Evolutionary conservation across 2,329 filamentous ascomycete species (phyloP).

Genomic region (Verticillium tricorpus): DNA sequence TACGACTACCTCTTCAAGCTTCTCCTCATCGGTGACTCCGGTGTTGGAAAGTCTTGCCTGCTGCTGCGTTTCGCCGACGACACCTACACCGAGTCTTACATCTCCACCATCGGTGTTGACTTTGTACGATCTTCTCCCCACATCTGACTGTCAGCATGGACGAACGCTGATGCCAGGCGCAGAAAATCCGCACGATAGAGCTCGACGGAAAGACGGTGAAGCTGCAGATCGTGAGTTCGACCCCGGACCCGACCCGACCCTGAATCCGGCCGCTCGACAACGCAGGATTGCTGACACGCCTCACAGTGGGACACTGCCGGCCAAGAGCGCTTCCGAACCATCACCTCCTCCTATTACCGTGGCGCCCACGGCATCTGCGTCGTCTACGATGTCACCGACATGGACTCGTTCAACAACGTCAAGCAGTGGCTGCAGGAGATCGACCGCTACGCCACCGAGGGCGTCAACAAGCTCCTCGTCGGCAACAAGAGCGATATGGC

Average conservation of each 20-base stretch:
- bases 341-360: conserved; percentile 99
- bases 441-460: conserved; percentile 97
- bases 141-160: neutral
- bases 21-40: conserved; percentile 99
- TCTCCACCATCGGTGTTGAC: conserved; percentile 98
- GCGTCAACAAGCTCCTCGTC: conserved; percentile 98
- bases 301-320: conserved; percentile 95
- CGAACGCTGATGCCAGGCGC: conserved; percentile 12
- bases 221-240: conserved; percentile 83
- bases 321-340: conserved; percentile 98
- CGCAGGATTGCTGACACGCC: conserved; percentile 23
- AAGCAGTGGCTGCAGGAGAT: conserved; percentile 99
- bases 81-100: conserved; percentile 99
- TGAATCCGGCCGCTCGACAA: neutral
- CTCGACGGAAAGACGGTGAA: conserved; percentile 99
- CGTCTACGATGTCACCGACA: conserved; percentile 99
- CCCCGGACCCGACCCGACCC: neutral
- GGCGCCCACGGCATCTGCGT: conserved; percentile 99
- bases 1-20: conserved; percentile 99
- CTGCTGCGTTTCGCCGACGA: conserved; percentile 97
- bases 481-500: conserved; percentile 99
- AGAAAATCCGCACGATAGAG: conserved; percentile 99
- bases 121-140: conserved; percentile 62
- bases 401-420: conserved; percentile 99
- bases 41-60: conserved; percentile 99